Conservation (phyloP, 192 early-diverging fungal genomes). For the Gorgonomyces haynaldii region DNA sequence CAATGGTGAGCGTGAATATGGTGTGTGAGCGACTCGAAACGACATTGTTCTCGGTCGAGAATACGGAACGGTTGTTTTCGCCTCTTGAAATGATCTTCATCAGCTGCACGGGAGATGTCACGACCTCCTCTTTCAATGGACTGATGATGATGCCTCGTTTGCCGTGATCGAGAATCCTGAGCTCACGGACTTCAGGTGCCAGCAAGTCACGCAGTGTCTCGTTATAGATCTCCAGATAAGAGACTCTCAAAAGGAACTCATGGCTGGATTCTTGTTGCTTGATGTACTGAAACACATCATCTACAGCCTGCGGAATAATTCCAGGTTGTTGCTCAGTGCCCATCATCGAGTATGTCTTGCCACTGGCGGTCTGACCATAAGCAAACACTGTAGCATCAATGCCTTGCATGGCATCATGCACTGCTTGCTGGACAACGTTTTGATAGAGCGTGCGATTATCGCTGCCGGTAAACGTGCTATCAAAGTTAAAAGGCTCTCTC, state of each 20-base stretch:
- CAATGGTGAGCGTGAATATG: constrained; percentile 84
- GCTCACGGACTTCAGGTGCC: constrained; percentile 72
- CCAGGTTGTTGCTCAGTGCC: constrained; percentile 61
- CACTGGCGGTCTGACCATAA: constrained; percentile 50
- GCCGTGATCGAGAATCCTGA: constrained; percentile 20
- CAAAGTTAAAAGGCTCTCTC: not conserved
- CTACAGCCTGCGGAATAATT: constrained; percentile 62
- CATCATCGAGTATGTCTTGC: constrained; percentile 45
- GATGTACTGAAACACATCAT: constrained; percentile 70
- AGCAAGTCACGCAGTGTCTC: constrained; percentile 79
- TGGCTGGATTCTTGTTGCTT: constrained; percentile 40
- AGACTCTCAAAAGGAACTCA: constrained; percentile 79
- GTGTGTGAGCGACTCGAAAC: constrained; percentile 83
- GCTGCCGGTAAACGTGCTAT: constrained; percentile 3
- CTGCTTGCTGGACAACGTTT: constrained; percentile 27
- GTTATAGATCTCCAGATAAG: constrained; percentile 93
- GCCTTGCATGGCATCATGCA: constrained; percentile 56
- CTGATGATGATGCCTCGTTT: constrained; percentile 44
- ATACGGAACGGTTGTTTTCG: constrained; percentile 66
- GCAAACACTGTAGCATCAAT: constrained; percentile 56
- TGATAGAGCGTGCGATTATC: constrained; percentile 22
- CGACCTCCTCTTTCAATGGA: constrained; percentile 33
- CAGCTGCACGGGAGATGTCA: constrained; percentile 64
- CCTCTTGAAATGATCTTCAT: constrained; percentile 64
- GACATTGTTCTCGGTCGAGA: constrained; percentile 82